Evolutionary conservation across 176 grass and related monocot species (phyloP).

Genomic region (Microstegium vimineum): DNA sequence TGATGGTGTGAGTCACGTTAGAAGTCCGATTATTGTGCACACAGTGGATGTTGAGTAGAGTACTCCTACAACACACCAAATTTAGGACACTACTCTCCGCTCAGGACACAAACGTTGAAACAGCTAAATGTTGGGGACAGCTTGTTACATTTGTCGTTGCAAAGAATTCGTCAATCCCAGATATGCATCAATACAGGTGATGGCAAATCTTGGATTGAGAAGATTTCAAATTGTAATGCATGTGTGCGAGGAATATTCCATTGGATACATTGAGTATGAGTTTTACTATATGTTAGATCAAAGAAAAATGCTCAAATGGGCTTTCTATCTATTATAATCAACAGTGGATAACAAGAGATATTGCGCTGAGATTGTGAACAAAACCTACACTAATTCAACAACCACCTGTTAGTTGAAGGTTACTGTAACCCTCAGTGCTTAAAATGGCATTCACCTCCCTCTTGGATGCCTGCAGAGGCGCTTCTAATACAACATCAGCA

Average conservation of each 20-base stretch:
- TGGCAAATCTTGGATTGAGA: background rate
- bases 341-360: too few species aligned
- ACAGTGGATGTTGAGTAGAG: background rate
- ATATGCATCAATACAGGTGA: background rate
- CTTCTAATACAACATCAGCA: background rate
- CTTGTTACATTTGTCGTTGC: too few species aligned
- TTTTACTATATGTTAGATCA: background rate
- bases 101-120: background rate
- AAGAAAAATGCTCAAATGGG: background rate
- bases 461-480: background rate
- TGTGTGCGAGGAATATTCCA: background rate
- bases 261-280: background rate
- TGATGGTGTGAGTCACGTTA: slow-evolving; percentile 1
- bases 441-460: background rate
- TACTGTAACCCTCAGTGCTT: background rate
- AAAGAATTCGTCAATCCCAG: background rate
- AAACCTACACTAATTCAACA: background rate
- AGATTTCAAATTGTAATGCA: background rate
- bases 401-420: background rate
- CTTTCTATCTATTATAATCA: too few species aligned
- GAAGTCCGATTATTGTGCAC: slow-evolving; percentile 25
- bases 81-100: background rate
- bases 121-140: too few species aligned
- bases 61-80: background rate
- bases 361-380: too few species aligned